A percentile compares a stretch with the other conserved stretches of the same genome.
Conservation (phyloP, 2,329 filamentous ascomycete genomes). For the Neopestalotiopsis clavispora region DNA sequence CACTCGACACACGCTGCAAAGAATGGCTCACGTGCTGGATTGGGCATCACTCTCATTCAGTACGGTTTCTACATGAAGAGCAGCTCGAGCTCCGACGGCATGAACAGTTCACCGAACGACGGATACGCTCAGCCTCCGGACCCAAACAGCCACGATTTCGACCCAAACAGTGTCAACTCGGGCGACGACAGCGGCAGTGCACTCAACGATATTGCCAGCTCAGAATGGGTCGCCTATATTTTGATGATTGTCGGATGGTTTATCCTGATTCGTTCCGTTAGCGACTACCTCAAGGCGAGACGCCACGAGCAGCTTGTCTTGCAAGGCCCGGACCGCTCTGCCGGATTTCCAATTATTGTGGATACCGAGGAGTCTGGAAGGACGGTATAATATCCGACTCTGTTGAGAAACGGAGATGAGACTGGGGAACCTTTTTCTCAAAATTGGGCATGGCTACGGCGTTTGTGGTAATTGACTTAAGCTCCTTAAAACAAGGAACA, state of each 20-base stretch:
- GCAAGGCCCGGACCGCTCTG: slow-evolving; percentile 87
- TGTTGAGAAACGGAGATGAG: background rate
- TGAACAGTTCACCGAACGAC: slow-evolving; percentile 53
- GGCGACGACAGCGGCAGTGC: slow-evolving; percentile 45
- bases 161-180: slow-evolving; percentile 67
- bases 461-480: slow-evolving; percentile 6
- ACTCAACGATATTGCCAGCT: slow-evolving; percentile 66
- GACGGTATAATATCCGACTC: slow-evolving; percentile 61
- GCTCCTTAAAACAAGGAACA: background rate
- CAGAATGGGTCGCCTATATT: slow-evolving; percentile 88
- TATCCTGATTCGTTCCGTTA: slow-evolving; percentile 90
- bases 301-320: slow-evolving; percentile 92
- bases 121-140: slow-evolving; percentile 76
- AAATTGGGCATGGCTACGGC: slow-evolving; percentile 16
- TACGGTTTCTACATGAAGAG: slow-evolving; percentile 96
- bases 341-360: slow-evolving; percentile 85
- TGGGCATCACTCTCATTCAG: slow-evolving; percentile 94
- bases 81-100: slow-evolving; percentile 47
- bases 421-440: background rate
- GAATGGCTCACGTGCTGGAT: slow-evolving; percentile 91
- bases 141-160: slow-evolving; percentile 89
- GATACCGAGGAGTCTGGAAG: slow-evolving; percentile 81
- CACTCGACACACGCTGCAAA: slow-evolving; percentile 98
- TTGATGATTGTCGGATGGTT: slow-evolving; percentile 99
- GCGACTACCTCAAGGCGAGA: slow-evolving; percentile 85